phyloP scores from a whole-genome alignment of 805 yeast species.

The Metschnikowia orientalis region DNA sequence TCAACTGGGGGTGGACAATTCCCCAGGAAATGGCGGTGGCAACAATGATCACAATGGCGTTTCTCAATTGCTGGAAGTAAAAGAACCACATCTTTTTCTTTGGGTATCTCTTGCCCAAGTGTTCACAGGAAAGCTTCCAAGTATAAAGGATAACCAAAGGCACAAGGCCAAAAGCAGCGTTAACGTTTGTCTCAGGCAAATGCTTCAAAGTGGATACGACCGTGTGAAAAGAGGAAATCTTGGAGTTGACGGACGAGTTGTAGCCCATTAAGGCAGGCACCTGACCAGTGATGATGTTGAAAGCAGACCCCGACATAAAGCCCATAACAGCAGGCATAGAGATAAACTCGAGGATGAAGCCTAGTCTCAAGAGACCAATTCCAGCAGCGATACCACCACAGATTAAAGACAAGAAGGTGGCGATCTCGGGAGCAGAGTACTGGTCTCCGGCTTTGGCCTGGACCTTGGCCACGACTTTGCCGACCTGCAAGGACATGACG shows the following conservation, averaged over 20 bases:
- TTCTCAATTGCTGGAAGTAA: conserved; percentile 71
- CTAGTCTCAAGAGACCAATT: conserved; percentile 76
- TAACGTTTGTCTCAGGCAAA: conserved; percentile 61
- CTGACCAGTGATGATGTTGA: conserved; percentile 78
- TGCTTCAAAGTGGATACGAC: conserved; percentile 69
- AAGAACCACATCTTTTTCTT: conserved; percentile 54
- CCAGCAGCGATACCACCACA: conserved; percentile 86
- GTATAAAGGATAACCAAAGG: conserved; percentile 65
- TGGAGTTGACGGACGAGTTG: conserved; percentile 60
- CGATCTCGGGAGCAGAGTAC: conserved; percentile 64
- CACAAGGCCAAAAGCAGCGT: conserved; percentile 87
- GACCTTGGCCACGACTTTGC: conserved; percentile 69
- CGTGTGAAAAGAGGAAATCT: conserved; percentile 64
- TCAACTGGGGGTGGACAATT: conserved; percentile 48
- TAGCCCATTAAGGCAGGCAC: conserved; percentile 84
- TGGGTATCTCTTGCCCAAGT: conserved; percentile 61
- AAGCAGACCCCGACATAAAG: conserved; percentile 92
- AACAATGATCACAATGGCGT: conserved; percentile 75
- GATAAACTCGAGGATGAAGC: conserved; percentile 83
- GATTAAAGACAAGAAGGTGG: conserved; percentile 70
- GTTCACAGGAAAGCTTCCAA: conserved; percentile 64
- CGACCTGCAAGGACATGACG: conserved; percentile 85
- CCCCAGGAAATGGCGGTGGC: conserved; percentile 83
- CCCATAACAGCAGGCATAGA: conserved; percentile 92
- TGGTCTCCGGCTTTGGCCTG: conserved; percentile 40